Percentiles rank a stretch among this genome's conserved stretches.
Conservation (phyloP, 2,329 filamentous ascomycete genomes). For the Colletotrichum tropicicola region DNA sequence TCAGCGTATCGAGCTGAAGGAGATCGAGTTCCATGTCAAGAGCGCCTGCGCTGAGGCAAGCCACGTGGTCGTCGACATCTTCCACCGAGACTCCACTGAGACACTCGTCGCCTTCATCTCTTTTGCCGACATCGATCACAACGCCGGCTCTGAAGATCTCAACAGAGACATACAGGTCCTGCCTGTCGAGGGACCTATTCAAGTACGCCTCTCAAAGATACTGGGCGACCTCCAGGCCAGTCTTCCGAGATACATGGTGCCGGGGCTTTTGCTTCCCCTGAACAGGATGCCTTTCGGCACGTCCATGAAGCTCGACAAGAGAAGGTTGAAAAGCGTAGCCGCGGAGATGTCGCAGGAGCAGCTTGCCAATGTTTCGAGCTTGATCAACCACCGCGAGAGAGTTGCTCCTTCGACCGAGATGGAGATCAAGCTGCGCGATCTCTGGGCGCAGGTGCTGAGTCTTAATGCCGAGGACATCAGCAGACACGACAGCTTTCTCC, state of each 20-base stretch:
- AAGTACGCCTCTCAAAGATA: background rate
- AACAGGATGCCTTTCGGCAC: background rate
- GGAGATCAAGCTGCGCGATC: conserved; percentile 25
- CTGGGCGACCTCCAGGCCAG: background rate
- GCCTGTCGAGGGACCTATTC: background rate
- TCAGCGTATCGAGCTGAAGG: conserved; percentile 41
- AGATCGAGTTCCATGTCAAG: conserved; percentile 38
- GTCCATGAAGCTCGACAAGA: conserved; percentile 3
- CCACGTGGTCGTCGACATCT: background rate
- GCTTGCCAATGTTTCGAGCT: background rate
- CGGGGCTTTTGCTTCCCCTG: background rate
- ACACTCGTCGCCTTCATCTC: background rate
- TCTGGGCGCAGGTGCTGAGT: conserved; percentile 31
- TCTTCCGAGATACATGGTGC: conserved; percentile 2
- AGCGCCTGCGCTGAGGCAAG: background rate
- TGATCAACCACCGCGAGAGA: background rate
- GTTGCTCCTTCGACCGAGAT: conserved; percentile 3
- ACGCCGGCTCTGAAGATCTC: background rate
- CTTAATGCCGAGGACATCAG: conserved; percentile 23
- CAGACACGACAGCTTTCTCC: conserved; percentile 31
- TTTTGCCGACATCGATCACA: background rate
- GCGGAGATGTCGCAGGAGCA: background rate
- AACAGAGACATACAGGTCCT: background rate
- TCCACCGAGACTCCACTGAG: background rate
- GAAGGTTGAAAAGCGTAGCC: background rate